A percentile compares a stretch with the other conserved stretches of the same genome.
phyloP scores from a whole-genome alignment of 805 yeast genomes.

The Candida montana region DNA sequence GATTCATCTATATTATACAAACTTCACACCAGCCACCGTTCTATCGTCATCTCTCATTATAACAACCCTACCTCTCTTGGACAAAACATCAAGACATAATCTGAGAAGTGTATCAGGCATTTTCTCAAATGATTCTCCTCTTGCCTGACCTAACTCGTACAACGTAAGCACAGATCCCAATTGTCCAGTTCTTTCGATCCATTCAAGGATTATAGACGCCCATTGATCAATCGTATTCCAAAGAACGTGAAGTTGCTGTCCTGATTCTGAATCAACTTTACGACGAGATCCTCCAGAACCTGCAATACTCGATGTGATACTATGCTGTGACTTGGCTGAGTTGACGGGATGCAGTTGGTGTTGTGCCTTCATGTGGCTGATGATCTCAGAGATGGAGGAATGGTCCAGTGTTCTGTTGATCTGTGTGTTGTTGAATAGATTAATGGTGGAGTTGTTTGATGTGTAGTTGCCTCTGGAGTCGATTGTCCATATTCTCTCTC shows the following conservation, averaged over 20 bases:
- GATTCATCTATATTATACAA: constrained; percentile 35
- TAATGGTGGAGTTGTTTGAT: background rate
- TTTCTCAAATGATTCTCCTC: constrained; percentile 56
- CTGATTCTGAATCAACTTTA: too few species aligned
- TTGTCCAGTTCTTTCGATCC: constrained; percentile 80
- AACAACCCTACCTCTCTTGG: constrained; percentile 67
- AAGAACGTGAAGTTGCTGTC: constrained; percentile 33
- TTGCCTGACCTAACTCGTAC: constrained; percentile 72
- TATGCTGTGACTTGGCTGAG: background rate
- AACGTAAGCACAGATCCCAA: constrained; percentile 70
- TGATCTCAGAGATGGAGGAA: constrained; percentile 50
- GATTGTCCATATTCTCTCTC: constrained; percentile 50
- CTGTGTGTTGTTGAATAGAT: constrained; percentile 43
- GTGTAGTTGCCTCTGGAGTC: constrained; percentile 26
- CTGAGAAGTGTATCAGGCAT: constrained; percentile 54
- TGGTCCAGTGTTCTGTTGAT: constrained; percentile 51
- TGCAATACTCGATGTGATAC: too few species aligned
- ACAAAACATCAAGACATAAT: constrained; percentile 51
- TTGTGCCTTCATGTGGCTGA: constrained; percentile 48
- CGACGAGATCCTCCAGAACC: background rate
- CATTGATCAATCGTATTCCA: constrained; percentile 71
- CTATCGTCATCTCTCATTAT: constrained; percentile 56
- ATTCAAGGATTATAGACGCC: constrained; percentile 56
- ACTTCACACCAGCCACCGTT: constrained; percentile 73
- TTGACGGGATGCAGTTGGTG: constrained; percentile 34